phyloP scores from a whole-genome alignment of 2,329 filamentous ascomycete species.

The Phialophora tarda region DNA sequence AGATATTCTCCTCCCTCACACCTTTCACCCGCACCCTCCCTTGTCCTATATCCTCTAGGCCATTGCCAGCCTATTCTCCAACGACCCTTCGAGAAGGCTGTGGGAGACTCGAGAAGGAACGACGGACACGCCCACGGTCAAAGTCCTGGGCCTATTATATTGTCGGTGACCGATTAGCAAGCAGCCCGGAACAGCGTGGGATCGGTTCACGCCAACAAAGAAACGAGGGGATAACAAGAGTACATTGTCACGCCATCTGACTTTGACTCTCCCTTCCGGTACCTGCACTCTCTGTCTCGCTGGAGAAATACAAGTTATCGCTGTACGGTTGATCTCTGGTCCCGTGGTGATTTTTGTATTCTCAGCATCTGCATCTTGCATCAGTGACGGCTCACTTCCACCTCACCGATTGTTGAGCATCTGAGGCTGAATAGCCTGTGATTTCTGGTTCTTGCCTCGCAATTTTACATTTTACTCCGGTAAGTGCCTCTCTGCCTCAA shows the following conservation, averaged over 20 bases:
- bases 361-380: slow-evolving; percentile 16
- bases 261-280: slow-evolving; percentile 12
- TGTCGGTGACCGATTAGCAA: slow-evolving; percentile 31
- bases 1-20: slow-evolving; percentile 19
- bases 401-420: slow-evolving; percentile 1
- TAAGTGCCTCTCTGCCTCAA: slow-evolving; percentile 26
- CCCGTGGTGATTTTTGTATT: slow-evolving; percentile 34
- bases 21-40: slow-evolving; percentile 20
- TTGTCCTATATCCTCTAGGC: slow-evolving; percentile 25
- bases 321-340: slow-evolving; percentile 40
- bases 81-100: slow-evolving; percentile 20
- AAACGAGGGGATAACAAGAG: slow-evolving; percentile 26
- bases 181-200: slow-evolving; percentile 31
- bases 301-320: slow-evolving; percentile 20
- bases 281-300: slow-evolving; percentile 9
- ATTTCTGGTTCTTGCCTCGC: slow-evolving; percentile 27
- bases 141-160: slow-evolving; percentile 2
- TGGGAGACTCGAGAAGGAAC: slow-evolving; percentile 19
- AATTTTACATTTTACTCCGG: slow-evolving; percentile 3
- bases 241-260: slow-evolving; percentile 26
- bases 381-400: slow-evolving; percentile 4
- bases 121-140: slow-evolving; percentile 8
- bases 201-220: slow-evolving; percentile 24
- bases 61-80: slow-evolving; percentile 30
- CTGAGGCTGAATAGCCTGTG: slow-evolving; percentile 1